Conservation (phyloP, 2,329 filamentous ascomycete species). For the Alternaria consortialis region DNA sequence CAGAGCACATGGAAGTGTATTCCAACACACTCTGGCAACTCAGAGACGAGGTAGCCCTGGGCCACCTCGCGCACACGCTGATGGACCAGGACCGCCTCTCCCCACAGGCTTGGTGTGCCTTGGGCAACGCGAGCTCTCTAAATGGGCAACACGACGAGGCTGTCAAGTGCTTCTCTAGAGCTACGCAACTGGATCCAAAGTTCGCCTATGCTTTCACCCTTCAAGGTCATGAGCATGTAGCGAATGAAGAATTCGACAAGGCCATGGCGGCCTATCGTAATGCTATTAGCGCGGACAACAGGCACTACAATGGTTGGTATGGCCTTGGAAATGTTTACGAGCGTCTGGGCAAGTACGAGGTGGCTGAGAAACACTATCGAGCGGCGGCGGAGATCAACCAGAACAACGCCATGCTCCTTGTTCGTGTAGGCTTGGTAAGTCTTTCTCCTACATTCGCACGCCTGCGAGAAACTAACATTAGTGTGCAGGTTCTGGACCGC, state of each 20-base stretch:
- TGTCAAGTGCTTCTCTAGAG: constrained; percentile 90
- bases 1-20: constrained; percentile 97
- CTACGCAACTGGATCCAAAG: constrained; percentile 86
- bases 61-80: constrained; percentile 89
- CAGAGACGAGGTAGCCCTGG: constrained; percentile 89
- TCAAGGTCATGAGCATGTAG: constrained; percentile 93
- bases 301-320: constrained; percentile 99
- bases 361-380: constrained; percentile 90
- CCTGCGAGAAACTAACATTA: constrained; percentile 1
- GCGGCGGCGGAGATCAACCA: constrained; percentile 90
- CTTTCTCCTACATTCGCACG: background rate
- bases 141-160: constrained; percentile 94
- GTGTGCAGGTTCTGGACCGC: constrained; percentile 72
- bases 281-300: constrained; percentile 83
- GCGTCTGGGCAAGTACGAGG: constrained; percentile 88
- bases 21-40: constrained; percentile 99
- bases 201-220: constrained; percentile 97
- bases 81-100: constrained; percentile 87
- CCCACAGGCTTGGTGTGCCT: constrained; percentile 93
- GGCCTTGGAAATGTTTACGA: constrained; percentile 84
- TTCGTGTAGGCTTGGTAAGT: constrained; percentile 84
- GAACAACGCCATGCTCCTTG: constrained; percentile 89
- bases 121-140: constrained; percentile 94
- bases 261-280: constrained; percentile 86
- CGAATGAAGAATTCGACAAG: constrained; percentile 97